Conservation (phyloP, 169 alveolate species). For the Amoebophrya sp. region DNA sequence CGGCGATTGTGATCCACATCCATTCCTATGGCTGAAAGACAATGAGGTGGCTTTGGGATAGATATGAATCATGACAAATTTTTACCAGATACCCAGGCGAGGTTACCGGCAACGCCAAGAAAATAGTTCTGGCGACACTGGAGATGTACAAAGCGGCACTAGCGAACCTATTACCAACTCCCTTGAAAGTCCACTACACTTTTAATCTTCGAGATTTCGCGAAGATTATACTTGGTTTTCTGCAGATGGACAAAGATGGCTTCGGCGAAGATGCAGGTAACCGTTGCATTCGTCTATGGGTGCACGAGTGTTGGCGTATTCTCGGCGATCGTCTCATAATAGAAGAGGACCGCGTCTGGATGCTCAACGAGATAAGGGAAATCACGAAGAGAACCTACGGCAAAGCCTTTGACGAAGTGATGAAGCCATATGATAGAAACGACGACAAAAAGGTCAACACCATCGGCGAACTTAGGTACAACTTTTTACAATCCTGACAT, state of each 20-base stretch:
- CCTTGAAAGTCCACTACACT: constrained; percentile 82
- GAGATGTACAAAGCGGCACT: constrained; percentile 74
- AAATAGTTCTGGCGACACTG: constrained; percentile 70
- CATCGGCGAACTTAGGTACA: constrained; percentile 74
- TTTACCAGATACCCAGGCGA: constrained; percentile 56
- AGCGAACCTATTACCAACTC: constrained; percentile 80
- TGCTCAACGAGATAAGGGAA: constrained; percentile 56
- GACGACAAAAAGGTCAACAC: constrained; percentile 73
- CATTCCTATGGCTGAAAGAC: no score
- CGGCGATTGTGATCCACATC: no score
- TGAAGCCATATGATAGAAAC: constrained; percentile 64
- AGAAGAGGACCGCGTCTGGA: constrained; percentile 77
- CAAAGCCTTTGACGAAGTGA: constrained; percentile 61
- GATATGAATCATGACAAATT: no score
- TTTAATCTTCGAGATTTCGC: constrained; percentile 82
- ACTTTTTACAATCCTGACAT: no score
- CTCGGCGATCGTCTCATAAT: constrained; percentile 84
- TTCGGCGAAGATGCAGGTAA: constrained; percentile 28
- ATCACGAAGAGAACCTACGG: constrained; percentile 64
- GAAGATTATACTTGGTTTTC: constrained; percentile 47
- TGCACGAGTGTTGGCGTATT: constrained; percentile 80
- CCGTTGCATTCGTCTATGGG: constrained; percentile 73
- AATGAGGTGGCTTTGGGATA: no score
- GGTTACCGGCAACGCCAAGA: constrained; percentile 59
- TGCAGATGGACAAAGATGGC: constrained; percentile 13